Conservation (phyloP, 345 rosid genomes). For the Rhizophora apiculata region DNA sequence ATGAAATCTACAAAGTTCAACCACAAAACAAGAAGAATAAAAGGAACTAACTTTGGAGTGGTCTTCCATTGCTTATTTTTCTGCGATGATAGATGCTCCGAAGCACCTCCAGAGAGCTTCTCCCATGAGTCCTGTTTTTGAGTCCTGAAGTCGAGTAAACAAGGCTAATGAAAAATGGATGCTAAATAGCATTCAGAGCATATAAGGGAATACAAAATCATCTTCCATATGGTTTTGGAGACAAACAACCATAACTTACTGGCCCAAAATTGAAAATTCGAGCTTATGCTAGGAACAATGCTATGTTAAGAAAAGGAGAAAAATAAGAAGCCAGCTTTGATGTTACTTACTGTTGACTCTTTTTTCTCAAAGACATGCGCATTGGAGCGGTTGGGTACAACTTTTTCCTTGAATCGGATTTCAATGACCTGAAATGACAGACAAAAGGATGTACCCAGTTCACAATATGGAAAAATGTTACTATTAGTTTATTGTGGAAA, state of each 20-base stretch:
- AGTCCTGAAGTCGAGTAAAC: constrained; percentile 37
- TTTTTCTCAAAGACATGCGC: constrained; percentile 21
- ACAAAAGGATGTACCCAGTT: background rate
- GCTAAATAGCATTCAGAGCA: background rate
- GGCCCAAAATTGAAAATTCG: constrained; percentile 2
- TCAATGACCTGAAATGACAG: constrained; percentile 16
- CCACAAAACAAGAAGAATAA: constrained; percentile 19
- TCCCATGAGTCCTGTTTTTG: constrained; percentile 34
- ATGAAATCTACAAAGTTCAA: background rate
- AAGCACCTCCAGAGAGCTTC: constrained; percentile 35
- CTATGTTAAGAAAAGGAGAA: constrained; percentile 14
- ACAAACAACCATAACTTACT: constrained; percentile 8
- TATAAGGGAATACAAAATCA: background rate
- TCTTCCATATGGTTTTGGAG: constrained; percentile 3
- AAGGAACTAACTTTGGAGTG: constrained; percentile 39
- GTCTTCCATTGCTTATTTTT: constrained; percentile 40
- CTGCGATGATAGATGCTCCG: constrained; percentile 33
- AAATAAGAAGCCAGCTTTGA: constrained; percentile 45
- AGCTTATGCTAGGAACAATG: constrained; percentile 1
- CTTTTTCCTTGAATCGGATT: constrained; percentile 1
- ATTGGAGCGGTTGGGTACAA: constrained; percentile 7
- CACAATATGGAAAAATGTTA: background rate
- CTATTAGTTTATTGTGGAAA: background rate
- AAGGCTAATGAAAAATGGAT: background rate
- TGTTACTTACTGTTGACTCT: constrained; percentile 33